A percentile compares a stretch with the other conserved stretches of the same genome.
These are phyloP conservation scores for Lactarius vividus DNA, from an alignment of 768 basidiomycete species.

Conservation along the genomic window DNA sequence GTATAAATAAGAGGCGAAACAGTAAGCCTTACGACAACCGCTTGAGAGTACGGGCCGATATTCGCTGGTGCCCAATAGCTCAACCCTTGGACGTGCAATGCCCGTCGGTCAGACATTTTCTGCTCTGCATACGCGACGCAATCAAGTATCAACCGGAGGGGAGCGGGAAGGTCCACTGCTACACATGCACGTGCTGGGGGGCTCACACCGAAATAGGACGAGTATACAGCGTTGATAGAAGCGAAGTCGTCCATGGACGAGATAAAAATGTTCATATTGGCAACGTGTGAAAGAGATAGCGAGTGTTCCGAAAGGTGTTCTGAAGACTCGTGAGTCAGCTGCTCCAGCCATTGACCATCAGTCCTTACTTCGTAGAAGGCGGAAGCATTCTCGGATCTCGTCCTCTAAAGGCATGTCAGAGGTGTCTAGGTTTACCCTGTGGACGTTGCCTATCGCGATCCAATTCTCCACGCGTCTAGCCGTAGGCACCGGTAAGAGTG, in stretches of 20 bases:
- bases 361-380: slow-evolving; percentile 54
- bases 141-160: slow-evolving; percentile 64
- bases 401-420: slow-evolving; percentile 52
- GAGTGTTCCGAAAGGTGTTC: slow-evolving; percentile 50
- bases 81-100: slow-evolving; percentile 90
- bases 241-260: slow-evolving; percentile 80
- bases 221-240: slow-evolving; percentile 73
- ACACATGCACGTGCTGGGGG: slow-evolving; percentile 97
- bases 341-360: background rate
- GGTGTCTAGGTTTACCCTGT: slow-evolving; percentile 28
- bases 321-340: slow-evolving; percentile 33
- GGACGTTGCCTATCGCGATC: slow-evolving; percentile 65
- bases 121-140: slow-evolving; percentile 64
- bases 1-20: background rate
- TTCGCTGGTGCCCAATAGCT: slow-evolving; percentile 99
- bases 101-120: slow-evolving; percentile 50
- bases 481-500: slow-evolving; percentile 16
- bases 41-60: slow-evolving; percentile 98
- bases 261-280: slow-evolving; percentile 80
- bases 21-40: slow-evolving; percentile 60
- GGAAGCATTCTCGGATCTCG: slow-evolving; percentile 71
- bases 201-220: slow-evolving; percentile 80
- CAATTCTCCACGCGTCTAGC: slow-evolving; percentile 51
- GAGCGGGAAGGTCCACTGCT: slow-evolving; percentile 63
- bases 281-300: slow-evolving; percentile 55